These are phyloP conservation scores for Abrus precatorius DNA, from an alignment of 306 rosid genomes.

Conservation along the genomic window DNA sequence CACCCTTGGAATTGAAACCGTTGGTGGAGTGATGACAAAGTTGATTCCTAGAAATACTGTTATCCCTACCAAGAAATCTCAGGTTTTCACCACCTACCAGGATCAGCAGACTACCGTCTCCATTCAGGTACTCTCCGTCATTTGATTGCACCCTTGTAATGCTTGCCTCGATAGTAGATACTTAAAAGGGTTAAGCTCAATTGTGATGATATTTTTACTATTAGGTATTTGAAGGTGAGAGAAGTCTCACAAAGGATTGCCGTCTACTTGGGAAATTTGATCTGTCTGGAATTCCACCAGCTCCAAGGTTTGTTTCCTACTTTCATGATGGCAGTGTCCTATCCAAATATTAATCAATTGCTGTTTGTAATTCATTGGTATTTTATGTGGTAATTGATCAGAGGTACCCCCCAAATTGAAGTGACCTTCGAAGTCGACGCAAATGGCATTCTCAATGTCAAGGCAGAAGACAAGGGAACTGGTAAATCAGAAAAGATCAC, in stretches of 20 bases:
- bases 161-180: not conserved
- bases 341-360: not conserved
- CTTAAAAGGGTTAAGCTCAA: not conserved
- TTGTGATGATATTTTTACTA: conserved; percentile 1
- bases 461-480: conserved; percentile 98
- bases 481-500: conserved; percentile 99
- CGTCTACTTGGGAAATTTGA: conserved; percentile 94
- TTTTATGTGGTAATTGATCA: conserved; percentile 49
- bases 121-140: conserved; percentile 73
- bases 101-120: conserved; percentile 98
- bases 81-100: conserved; percentile 98
- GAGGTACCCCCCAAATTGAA: conserved; percentile 99
- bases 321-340: conserved; percentile 58
- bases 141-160: not conserved
- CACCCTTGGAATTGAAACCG: conserved; percentile 98
- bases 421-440: conserved; percentile 99
- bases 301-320: conserved; percentile 81
- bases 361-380: conserved; percentile 14
- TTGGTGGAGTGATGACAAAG: conserved; percentile 99
- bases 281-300: conserved; percentile 89
- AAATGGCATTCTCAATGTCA: conserved; percentile 91
- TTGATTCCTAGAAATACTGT: conserved; percentile 99
- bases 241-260: conserved; percentile 99
- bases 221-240: conserved; percentile 95
- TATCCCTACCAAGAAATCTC: conserved; percentile 98